Evolutionary conservation across 306 rosid genomes (phyloP), one percentile per base, ranked within the genome.

Genomic region (Prunus mume): DNA sequence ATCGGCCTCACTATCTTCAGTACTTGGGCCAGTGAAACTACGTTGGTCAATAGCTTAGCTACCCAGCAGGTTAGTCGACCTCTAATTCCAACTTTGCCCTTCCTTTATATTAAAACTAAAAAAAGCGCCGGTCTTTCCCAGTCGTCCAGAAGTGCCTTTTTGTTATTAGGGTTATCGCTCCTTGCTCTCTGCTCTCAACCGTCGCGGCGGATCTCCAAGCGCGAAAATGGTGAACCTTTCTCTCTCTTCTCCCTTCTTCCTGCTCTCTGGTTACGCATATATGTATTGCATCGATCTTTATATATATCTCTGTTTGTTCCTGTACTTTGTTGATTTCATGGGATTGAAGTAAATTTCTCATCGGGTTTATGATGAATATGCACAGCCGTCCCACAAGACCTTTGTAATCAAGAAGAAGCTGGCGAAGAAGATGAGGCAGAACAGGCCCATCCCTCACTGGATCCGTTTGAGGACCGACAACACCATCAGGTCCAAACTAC

Each of bases 341-440:
- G 41, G 28, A 3, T 45, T 47, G 1, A 58, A 30, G 12, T 67
- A 57, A 67, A 67, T 71, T 71, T 28, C 57, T 65, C 47, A 72
- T 12, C 61, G 69, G 30, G 45, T 38, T 74, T 25, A 54, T 41
- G 43, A 34, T 65, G 11, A 28, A 22, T 1, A 0, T 28, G 60
- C 47, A 27, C 82, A 91, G 98, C 98, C 97, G 76, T 93, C 98
- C 2, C 98, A 93, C 91, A 93, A 93, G 87, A 89, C 92, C 32
- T 91, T 93, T 86, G 78, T 67, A 22, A 91, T 93, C 83, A 93
- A 93, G 92, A 93, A 93, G 93, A 93, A 93, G 81, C 73, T 93
- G 56, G 97, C 90, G 61, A 93, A 93, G 93, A 93, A 93, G 97
- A 93, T 89, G 97, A 88, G 98, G 80, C 97, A 91, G 87, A 93